Base-by-base conservation (phyloP, 2,329 filamentous ascomycete species). In the Berkeleyomyces rouxiae region DNA sequence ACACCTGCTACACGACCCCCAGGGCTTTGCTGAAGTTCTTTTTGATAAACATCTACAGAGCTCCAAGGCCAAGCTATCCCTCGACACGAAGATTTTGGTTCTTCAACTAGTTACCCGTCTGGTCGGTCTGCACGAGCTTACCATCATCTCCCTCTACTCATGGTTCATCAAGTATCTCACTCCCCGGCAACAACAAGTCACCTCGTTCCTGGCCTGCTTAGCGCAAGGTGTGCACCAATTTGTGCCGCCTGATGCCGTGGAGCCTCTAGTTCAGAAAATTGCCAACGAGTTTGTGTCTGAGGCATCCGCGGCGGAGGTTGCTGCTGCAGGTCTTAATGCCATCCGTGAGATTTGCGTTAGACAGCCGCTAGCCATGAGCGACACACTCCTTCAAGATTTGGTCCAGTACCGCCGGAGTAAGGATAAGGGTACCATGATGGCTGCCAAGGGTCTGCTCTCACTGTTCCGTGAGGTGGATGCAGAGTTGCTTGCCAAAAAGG, bases 381-480 rank as follows among this genome's bases (percentile, higher is more conserved):
- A 97, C 67, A 96, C 91, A 0, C 76, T 99, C n/a, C 76, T 99
- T 39, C 92, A 99, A 72, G 93, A 99, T 77, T 76, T 99, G 61
- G 90, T 97, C 7, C 87, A 93, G 77, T 97, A 99, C 75, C 83
- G 89, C 65, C 96, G 95, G 78, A 95, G 89, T 71, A 99, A 99
- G 72, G 93, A 99, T 71, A 99, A 97, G 77, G 91, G 92, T 65
- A 88, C 93, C n/a, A 91, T 95, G 82, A 97, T 99, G 93, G 93
- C 93, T 6, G 90, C 92, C 11, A 92, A 93, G 72, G 92, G 93
- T 66, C 77, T 99, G 5, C 78, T 99, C 49, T 90, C 89, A 33
- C 78, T 99, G 4, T 99, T 95, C 76, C 81, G 93, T 68, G 91
- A 97, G 70, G 87, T 96, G 11, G 90, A 87, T 43, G 89, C 93